Percentiles rank a stretch among this genome's conserved stretches.
Conservation (phyloP, 1,284 basidiomycete species). For the Trichosporon asahii region DNA sequence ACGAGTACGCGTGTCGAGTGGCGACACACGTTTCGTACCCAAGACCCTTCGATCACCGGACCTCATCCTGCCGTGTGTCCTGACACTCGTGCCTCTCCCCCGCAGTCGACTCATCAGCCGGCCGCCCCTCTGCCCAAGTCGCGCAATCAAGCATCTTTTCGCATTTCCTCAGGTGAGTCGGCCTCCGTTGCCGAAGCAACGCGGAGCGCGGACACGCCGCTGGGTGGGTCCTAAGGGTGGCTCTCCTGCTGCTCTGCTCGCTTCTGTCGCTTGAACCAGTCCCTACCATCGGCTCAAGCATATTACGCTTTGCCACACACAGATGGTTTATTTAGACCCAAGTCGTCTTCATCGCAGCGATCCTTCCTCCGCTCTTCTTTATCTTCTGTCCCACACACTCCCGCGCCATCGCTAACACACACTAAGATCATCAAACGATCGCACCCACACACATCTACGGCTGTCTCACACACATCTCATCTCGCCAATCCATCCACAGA, state of each 20-base stretch:
- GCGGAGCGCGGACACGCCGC: background rate
- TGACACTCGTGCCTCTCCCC: slow-evolving; percentile 5
- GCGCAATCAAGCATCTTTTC: slow-evolving; percentile 11
- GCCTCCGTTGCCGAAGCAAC: background rate
- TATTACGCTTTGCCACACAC: background rate
- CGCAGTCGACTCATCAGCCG: background rate
- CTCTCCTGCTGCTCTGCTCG: background rate
- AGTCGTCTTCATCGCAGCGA: background rate
- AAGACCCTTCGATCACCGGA: background rate
- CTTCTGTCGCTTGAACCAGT: background rate
- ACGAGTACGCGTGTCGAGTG: slow-evolving; percentile 8
- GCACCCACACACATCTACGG: background rate
- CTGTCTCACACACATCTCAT: background rate
- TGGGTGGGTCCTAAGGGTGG: background rate
- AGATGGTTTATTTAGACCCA: slow-evolving; percentile 7
- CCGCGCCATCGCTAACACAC: slow-evolving; percentile 1
- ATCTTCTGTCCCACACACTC: background rate
- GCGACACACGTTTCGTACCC: slow-evolving; percentile 8
- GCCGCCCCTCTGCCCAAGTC: background rate
- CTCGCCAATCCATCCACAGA: background rate
- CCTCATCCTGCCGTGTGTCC: slow-evolving; percentile 5
- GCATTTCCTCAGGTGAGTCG: slow-evolving; percentile 1
- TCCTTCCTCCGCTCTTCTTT: background rate
- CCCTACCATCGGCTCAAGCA: background rate
- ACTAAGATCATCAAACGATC: slow-evolving; percentile 5